These are phyloP conservation scores for Taphrina pruni DNA, from an alignment of 1,139 yeast species.

Conservation along the genomic window DNA sequence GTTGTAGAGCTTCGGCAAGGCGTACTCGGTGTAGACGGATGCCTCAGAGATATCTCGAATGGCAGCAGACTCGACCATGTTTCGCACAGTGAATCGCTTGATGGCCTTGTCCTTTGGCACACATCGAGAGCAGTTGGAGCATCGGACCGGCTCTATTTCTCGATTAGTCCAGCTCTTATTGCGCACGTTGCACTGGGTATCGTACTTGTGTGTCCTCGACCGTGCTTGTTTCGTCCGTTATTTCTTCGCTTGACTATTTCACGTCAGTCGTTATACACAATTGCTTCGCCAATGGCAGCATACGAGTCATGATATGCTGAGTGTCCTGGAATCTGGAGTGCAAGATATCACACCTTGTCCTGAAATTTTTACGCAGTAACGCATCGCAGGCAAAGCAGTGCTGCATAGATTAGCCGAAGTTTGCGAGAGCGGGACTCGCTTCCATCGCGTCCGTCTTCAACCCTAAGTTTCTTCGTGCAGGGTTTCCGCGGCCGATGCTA, in stretches of 20 bases:
- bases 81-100: slow-evolving; percentile 98
- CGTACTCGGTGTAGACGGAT: slow-evolving; percentile 98
- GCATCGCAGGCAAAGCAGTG: background rate
- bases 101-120: slow-evolving; percentile 99
- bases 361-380: slow-evolving; percentile 1
- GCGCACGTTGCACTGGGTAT: background rate
- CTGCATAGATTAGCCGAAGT: slow-evolving; percentile 13
- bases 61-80: slow-evolving; percentile 98
- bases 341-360: background rate
- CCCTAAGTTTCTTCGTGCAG: background rate
- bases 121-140: slow-evolving; percentile 99
- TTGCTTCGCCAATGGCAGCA: background rate
- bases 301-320: slow-evolving; percentile 26
- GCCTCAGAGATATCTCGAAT: slow-evolving; percentile 96
- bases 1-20: slow-evolving; percentile 99
- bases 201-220: slow-evolving; percentile 85
- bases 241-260: slow-evolving; percentile 94
- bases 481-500: background rate
- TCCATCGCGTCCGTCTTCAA: background rate
- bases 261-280: background rate
- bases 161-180: background rate
- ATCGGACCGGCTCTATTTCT: slow-evolving; percentile 93
- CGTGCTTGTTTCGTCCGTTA: slow-evolving; percentile 99
- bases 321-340: slow-evolving; percentile 4
- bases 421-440: slow-evolving; percentile 8